Evolutionary conservation across 345 rosid genomes (phyloP).

Genomic region (Acer saccharum): DNA sequence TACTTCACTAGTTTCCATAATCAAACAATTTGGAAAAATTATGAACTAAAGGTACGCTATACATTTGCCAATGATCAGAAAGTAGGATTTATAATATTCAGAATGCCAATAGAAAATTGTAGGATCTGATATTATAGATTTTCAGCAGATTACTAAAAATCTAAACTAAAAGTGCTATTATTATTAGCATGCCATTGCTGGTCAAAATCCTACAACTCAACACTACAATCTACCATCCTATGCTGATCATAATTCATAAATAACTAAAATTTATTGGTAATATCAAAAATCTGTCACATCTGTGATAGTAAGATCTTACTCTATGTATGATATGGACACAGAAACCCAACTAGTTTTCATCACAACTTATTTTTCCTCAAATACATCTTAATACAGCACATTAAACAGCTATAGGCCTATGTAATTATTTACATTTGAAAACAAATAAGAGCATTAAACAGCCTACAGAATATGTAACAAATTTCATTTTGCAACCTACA

Average conservation of each 20-base stretch:
- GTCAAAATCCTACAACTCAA: not conserved
- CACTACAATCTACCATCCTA: not conserved
- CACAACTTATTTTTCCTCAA: not conserved
- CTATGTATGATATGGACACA: not conserved
- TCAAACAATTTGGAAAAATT: slow-evolving; percentile 1
- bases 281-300: not conserved
- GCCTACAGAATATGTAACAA: not conserved
- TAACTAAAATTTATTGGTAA: not conserved
- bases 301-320: not conserved
- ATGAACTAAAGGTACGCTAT: not conserved
- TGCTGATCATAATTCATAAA: not conserved
- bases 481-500: not conserved
- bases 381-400: not conserved
- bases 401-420: not conserved
- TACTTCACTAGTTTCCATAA: not conserved
- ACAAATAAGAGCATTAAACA: not conserved
- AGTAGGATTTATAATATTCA: too few relatives aligned
- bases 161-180: not conserved
- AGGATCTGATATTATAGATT: not conserved
- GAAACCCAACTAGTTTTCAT: not conserved
- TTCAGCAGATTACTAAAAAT: not conserved
- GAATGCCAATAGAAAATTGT: not conserved
- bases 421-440: not conserved
- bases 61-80: not conserved
- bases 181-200: not conserved